phyloP scores from a whole-genome alignment of 345 rosid genomes.

The Murraya koenigii region DNA sequence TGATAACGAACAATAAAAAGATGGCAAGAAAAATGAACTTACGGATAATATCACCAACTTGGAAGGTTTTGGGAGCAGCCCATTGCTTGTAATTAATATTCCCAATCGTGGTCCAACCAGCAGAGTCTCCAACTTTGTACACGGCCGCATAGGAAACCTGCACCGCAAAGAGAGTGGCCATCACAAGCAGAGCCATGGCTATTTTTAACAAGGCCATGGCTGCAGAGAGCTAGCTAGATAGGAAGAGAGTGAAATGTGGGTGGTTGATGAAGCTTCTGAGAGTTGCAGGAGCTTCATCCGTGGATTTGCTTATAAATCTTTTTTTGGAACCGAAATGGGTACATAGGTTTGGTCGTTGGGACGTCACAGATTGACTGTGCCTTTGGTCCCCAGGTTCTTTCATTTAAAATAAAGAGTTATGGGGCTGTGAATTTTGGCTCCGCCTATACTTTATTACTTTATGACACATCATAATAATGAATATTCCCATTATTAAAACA shows the following conservation, averaged over 20 bases:
- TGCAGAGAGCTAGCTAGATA: background rate
- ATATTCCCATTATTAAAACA: background rate
- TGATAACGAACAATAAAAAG: background rate
- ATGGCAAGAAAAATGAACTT: slow-evolving; percentile 23
- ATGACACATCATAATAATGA: background rate
- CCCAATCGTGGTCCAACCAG: slow-evolving; percentile 94
- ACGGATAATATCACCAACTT: slow-evolving; percentile 71
- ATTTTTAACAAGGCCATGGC: slow-evolving; percentile 22
- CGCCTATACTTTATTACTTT: background rate
- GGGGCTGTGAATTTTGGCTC: background rate
- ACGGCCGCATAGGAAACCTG: slow-evolving; percentile 43
- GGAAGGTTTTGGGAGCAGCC: slow-evolving; percentile 74
- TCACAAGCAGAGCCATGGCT: slow-evolving; percentile 20
- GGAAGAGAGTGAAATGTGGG: background rate
- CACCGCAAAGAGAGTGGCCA: slow-evolving; percentile 16
- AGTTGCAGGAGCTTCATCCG: slow-evolving; percentile 3
- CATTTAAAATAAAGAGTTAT: background rate
- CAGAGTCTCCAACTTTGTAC: slow-evolving; percentile 83
- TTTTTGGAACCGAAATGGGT: slow-evolving; percentile 5
- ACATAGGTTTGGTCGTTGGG: slow-evolving; percentile 9
- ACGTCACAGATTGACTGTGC: background rate
- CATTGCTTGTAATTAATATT: slow-evolving; percentile 80
- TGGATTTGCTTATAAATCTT: slow-evolving; percentile 16
- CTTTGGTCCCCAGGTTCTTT: background rate
- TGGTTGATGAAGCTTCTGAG: background rate